phyloP scores from a whole-genome alignment of 225 moss, liverwort and hornwort species.

The Physcomitrellopsis africana region DNA sequence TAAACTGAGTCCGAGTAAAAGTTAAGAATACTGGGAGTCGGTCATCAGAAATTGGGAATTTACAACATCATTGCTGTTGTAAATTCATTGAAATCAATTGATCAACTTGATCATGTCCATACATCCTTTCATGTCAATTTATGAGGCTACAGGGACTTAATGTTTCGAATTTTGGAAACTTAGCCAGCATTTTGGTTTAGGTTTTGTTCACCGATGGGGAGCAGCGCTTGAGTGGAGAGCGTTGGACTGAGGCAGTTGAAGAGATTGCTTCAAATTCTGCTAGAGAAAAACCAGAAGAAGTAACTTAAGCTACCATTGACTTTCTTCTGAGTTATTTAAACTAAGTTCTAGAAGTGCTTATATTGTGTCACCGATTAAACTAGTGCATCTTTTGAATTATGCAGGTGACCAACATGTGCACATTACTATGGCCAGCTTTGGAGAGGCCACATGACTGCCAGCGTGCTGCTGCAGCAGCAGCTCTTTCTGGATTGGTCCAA shows the following conservation, averaged over 20 bases:
- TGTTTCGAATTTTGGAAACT: slow-evolving; percentile 16
- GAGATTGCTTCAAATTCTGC: slow-evolving; percentile 91
- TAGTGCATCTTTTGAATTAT: slow-evolving; percentile 1
- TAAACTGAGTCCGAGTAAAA: slow-evolving; percentile 1
- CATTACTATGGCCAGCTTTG: slow-evolving; percentile 80
- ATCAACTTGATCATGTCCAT: neutral
- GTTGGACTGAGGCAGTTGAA: slow-evolving; percentile 95
- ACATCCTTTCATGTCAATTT: neutral
- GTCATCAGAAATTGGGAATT: neutral
- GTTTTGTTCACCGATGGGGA: slow-evolving; percentile 85
- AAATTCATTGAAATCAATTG: neutral
- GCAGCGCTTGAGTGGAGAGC: slow-evolving; percentile 84
- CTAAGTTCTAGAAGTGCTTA: neutral
- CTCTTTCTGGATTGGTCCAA: slow-evolving; percentile 78
- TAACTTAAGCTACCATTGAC: slow-evolving; percentile 15
- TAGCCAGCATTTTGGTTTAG: slow-evolving; percentile 44
- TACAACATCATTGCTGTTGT: neutral
- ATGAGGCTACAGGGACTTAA: slow-evolving; percentile 6
- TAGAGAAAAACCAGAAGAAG: slow-evolving; percentile 66
- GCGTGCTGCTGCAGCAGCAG: slow-evolving; percentile 91
- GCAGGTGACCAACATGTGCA: slow-evolving; percentile 85
- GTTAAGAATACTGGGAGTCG: slow-evolving; percentile 22
- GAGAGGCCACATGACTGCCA: slow-evolving; percentile 82
- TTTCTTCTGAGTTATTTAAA: neutral
- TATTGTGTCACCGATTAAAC: slow-evolving; percentile 1